These are phyloP conservation scores for Phalaenopsis equestris DNA, from an alignment of 106 monocot genomes.

Conservation along the genomic window DNA sequence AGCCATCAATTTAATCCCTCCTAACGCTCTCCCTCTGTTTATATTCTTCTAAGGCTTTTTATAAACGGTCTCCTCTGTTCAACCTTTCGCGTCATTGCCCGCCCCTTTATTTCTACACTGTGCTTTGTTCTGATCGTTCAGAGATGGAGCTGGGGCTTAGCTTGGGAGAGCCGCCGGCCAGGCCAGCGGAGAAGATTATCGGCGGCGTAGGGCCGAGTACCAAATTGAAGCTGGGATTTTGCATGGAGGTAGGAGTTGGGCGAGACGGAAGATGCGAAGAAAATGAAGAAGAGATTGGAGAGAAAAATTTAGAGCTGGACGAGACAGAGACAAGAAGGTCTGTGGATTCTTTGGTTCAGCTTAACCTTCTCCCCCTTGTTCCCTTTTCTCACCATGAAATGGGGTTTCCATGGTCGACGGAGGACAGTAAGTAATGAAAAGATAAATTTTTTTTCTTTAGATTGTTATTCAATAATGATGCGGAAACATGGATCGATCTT, in stretches of 20 bases:
- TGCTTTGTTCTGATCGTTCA: background rate
- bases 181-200: slow-evolving; percentile 3
- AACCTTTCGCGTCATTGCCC: background rate
- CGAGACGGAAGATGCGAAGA: background rate
- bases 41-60: background rate
- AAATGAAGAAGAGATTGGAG: background rate
- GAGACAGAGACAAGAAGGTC: background rate
- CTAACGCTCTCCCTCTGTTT: background rate
- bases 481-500: background rate
- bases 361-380: slow-evolving; percentile 19
- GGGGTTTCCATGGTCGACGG: slow-evolving; percentile 13
- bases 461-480: background rate
- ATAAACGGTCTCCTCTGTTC: background rate
- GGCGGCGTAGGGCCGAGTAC: background rate
- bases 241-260: slow-evolving; percentile 6
- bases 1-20: background rate
- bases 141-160: slow-evolving; percentile 23
- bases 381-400: slow-evolving; percentile 1
- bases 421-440: slow-evolving; percentile 8
- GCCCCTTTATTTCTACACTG: background rate
- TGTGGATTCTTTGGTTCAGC: slow-evolving; percentile 20
- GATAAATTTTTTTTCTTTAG: background rate
- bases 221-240: slow-evolving; percentile 17
- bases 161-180: slow-evolving; percentile 14
- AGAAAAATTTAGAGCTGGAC: background rate